Evolutionary conservation across 768 basidiomycete species (phyloP).

Genomic region (Strobilomyces confusus): DNA sequence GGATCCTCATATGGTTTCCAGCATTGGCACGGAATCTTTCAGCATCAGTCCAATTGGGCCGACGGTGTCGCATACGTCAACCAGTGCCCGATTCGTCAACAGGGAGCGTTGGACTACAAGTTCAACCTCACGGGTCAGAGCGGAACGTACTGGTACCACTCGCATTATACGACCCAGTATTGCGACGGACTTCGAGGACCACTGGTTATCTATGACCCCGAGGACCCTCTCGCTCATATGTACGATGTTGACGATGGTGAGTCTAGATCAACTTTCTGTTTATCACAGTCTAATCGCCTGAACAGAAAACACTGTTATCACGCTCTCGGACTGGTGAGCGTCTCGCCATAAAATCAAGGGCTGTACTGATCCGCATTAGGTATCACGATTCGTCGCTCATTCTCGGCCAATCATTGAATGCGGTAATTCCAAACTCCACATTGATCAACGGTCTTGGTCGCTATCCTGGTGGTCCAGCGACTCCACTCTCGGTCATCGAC

Average conservation of each 20-base stretch:
- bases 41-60: conserved; percentile 2
- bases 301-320: conserved; percentile 35
- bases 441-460: conserved; percentile 3
- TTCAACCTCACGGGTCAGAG: conserved; percentile 22
- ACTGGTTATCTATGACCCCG: conserved; percentile 4
- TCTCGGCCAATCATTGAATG: not conserved
- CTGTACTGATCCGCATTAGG: not conserved
- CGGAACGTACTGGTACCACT: conserved; percentile 45
- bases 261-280: not conserved
- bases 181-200: conserved; percentile 25
- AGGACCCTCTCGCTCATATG: conserved; percentile 34
- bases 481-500: not conserved
- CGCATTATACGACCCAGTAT: not conserved
- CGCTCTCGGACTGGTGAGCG: conserved; percentile 5
- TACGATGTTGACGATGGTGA: conserved; percentile 43
- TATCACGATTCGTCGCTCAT: not conserved
- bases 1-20: conserved; percentile 1
- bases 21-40: conserved; percentile 5
- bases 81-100: conserved; percentile 12
- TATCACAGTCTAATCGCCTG: not conserved
- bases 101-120: conserved; percentile 34
- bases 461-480: not conserved
- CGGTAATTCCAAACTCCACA: not conserved
- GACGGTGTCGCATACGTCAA: not conserved
- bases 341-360: not conserved